Base-by-base conservation (phyloP, 768 basidiomycete genomes). In the Tulasnella sp. region DNA sequence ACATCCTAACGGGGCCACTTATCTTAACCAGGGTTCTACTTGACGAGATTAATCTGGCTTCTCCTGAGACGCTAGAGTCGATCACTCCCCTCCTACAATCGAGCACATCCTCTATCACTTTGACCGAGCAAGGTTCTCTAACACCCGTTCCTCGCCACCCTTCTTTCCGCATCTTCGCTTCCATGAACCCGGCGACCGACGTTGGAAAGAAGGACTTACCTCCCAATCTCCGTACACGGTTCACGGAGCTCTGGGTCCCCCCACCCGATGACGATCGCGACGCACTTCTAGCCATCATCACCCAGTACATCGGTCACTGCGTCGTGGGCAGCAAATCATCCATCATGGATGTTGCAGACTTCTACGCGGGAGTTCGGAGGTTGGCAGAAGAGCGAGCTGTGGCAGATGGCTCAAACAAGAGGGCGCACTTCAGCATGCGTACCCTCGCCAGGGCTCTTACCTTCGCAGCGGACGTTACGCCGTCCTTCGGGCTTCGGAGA, bases 151-250 rank as follows among this genome's bases (percentile, higher is more conserved):
- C 85, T 51, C 86, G 96, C 0, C 96, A 99, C 70, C 83, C 91
- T 17, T 86, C 95, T 66, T 99, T 99, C 75, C 87, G 95, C 19
- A 77, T 98, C 3, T 98, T 98, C 67, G 93, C 93, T 3, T 99
- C 96, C 70, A 99, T 99, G 96, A 99, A 99, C 68, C 96, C 96
- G 3, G 96, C 96, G 0, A 99, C 94, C 3, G 96, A 99, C 66
- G 88, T 97, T 13, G 96, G 96, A 32, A 99, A 98, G 75, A 96
- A 93, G 67, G 95, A 98, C 67, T 83, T 99, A 0, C 90, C 92
- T 17, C 85, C 88, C 3, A 86, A 85, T 66, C 88, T 98, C 51
- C 84, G 94, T 34, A 81, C 86, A 9, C 83, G 88, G 29, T 98
- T 99, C 73, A 96, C 93, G 0, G 96, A 98, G 70, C 82, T 98